Base-by-base conservation (phyloP, 1,139 yeast species). In the Kodamaea ohmeri region DNA sequence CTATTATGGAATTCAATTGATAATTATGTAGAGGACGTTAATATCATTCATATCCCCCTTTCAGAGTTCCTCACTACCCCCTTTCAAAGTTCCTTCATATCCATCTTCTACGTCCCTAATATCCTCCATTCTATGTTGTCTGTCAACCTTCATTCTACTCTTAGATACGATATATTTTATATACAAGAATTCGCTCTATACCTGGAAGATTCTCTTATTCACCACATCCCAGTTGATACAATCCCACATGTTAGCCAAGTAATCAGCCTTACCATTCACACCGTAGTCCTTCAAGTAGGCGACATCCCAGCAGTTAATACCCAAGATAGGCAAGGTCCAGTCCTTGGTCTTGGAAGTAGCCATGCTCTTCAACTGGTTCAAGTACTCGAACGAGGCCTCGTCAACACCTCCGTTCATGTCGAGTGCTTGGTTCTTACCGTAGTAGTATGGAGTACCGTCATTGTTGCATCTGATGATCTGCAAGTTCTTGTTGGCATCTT, bases 381-480 rank as follows among this genome's bases (percentile, higher is more conserved):
- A 64, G 38, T 62, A 61, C 32, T 71, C 70, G 49, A 62, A 79
- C 45, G 76, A 80, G 4, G 64, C 65, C 43, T 76, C 76, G 41
- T 73, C 76, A 25, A 84, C 71, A 9, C 86, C 80, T 11, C 84
- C 81, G 59, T 85, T 88, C 53, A 92, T 68, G 58, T 90, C 97
- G 35, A 81, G 62, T 4, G 76, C 60, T 63, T 88, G 95, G 54
- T 82, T 77, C 51, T 90, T 80, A 29, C 84, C 82, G 56, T 77
- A 80, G 51, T 79, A 79, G 58, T 86, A 87, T 18, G 98, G 97
- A 1, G 97, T 79, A 36, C 98, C 98, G 47, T 94, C 92, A 56
- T 87, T 83, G 61, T 85, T 79, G 49, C 89, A 73, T 38, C 78
- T 70, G 42, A 84, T 55, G 22, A 89, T 71, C 42, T 73, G 75